Conservation (phyloP, 129 eudicot species). For the Ambrosia artemisiifolia region DNA sequence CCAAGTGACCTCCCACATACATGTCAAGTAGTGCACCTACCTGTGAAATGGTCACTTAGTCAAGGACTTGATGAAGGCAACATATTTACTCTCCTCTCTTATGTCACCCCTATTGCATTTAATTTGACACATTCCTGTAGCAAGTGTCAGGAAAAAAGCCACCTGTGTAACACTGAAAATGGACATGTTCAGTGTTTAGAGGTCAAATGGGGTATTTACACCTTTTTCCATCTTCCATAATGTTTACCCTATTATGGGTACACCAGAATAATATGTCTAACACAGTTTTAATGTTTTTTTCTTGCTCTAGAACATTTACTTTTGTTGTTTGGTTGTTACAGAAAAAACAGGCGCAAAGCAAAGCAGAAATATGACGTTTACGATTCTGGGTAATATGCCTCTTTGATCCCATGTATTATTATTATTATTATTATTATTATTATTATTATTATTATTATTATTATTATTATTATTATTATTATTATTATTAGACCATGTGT, state of each 20-base stretch:
- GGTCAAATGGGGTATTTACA: neutral
- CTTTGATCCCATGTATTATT: neutral
- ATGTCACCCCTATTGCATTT: neutral
- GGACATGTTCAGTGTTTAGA: neutral
- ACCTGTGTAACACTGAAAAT: neutral
- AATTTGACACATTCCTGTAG: slow-evolving; percentile 5
- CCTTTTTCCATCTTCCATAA: neutral
- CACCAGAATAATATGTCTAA: neutral
- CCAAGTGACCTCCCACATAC: slow-evolving; percentile 20
- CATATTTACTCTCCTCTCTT: slow-evolving; percentile 9
- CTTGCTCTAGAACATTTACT: no score
- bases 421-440: no score
- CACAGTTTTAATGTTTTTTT: no score
- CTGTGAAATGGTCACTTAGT: neutral
- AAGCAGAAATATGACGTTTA: no score
- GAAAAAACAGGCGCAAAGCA: neutral
- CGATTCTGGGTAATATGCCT: slow-evolving; percentile 7
- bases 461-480: no score
- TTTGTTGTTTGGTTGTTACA: neutral
- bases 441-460: no score
- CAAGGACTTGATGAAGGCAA: neutral
- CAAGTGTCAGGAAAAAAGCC: slow-evolving; percentile 10
- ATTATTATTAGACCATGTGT: no score
- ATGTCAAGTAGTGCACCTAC: slow-evolving; percentile 9
- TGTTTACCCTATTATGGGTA: no score